Percentiles rank a stretch among this genome's conserved stretches.
Evolutionary conservation across 2,329 filamentous ascomycete species (phyloP).

Genomic region (Cladosporium halotolerans): DNA sequence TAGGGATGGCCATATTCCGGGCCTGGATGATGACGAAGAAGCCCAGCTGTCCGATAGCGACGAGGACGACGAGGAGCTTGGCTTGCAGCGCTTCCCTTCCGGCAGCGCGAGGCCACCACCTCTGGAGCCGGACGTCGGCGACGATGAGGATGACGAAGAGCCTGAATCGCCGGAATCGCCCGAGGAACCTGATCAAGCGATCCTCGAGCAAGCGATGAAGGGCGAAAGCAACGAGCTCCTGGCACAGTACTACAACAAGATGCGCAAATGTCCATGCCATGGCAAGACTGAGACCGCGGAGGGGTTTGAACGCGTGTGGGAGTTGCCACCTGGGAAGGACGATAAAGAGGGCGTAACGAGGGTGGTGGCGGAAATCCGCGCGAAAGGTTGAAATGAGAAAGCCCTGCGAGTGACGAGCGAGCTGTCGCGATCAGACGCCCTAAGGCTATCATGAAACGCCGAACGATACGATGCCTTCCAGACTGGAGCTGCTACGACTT

Average conservation of each 20-base stretch:
- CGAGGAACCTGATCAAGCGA: conserved; percentile 22
- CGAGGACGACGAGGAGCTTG: conserved; percentile 21
- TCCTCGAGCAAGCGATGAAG: conserved; percentile 22
- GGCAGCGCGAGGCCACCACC: conserved; percentile 18
- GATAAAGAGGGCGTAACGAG: conserved; percentile 21
- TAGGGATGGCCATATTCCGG: conserved; percentile 6
- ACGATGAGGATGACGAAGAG: conserved; percentile 24
- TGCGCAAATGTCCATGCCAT: conserved; percentile 27
- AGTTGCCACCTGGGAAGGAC: conserved; percentile 20
- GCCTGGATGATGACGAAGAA: conserved; percentile 18
- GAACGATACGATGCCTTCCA: no score
- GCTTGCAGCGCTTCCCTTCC: conserved; percentile 27
- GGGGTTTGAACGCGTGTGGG: conserved; percentile 26
- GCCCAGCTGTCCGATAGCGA: conserved; percentile 18
- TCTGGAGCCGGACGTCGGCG: conserved; percentile 21
- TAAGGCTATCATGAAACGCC: no score
- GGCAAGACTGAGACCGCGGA: conserved; percentile 23
- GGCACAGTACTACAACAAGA: conserved; percentile 23
- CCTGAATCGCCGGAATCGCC: conserved; percentile 24
- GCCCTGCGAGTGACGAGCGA: no score
- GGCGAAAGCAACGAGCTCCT: conserved; percentile 22
- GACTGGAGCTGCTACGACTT: no score
- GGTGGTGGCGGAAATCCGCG: conserved; percentile 22
- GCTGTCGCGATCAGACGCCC: no score
- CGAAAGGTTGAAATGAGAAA: background rate